Base-by-base conservation (phyloP, 2,329 filamentous ascomycete species). In the Dactylellina parvicollis region DNA sequence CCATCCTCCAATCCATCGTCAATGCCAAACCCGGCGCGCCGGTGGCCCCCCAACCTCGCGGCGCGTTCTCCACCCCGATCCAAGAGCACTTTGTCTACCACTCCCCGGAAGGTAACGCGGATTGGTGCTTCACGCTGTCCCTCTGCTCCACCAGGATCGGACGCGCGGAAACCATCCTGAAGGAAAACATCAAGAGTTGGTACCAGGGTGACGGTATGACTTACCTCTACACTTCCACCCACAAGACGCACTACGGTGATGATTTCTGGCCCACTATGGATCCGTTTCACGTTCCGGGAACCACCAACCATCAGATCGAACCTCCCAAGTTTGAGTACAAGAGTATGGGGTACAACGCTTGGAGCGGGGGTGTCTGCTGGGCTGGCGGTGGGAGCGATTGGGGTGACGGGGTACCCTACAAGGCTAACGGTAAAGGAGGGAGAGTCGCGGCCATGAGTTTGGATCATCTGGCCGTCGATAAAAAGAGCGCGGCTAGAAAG, bases 261-360 rank as follows among this genome's bases (percentile, higher is more conserved):
- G 62, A 74, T 59, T 75, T 74, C 38, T 75, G 70, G 62, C 56
- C 74, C 8, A 75, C 74, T 0, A 75, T 75, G 74, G 74, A 75
- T 24, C 62, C 74, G 1, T 40, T 74, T 7, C 74, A 75, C 57
- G 40, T 42, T n/a, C 74, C 74, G 1, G 74, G 74, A 0, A 52
- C 47, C 0, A 75, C 74, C 14, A 73, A 61, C 32, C 66, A 71
- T 36, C 69, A 70, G 26, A 61, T 30, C 14, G 46, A 32, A 7
- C 69, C 61, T 9, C 32, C 44, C 3, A 10, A 16, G 36, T 36
- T 46, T n/a, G 30, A 44, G 5, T 75, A 75, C 20, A 67, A 67
- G 24, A 60, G 22, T 14, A 47, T 57, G 59, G 74, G 67, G 14
- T 75, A 65, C 36, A 62, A 49, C 22, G 22, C 57, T 7, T 75